These are phyloP conservation scores for Talaromyces wortmannii DNA, from an alignment of 495 filamentous ascomycete species.

Conservation along the genomic window DNA sequence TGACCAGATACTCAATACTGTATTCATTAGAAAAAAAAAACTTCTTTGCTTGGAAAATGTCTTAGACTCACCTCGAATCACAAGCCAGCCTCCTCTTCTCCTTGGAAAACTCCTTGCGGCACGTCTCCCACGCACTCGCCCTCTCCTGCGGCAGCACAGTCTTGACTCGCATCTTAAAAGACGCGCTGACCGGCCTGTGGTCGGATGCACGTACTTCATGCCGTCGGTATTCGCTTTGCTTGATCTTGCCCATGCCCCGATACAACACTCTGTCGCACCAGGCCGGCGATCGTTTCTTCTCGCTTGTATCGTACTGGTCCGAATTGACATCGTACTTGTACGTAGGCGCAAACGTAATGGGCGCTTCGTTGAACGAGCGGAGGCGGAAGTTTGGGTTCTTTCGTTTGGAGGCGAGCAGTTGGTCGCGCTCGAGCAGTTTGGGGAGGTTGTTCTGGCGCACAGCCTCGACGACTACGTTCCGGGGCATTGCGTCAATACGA, in stretches of 20 bases:
- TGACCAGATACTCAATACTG: conserved; percentile 48
- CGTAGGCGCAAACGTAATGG: conserved; percentile 87
- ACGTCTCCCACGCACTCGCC: conserved; percentile 58
- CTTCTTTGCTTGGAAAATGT: neutral
- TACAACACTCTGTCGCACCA: conserved; percentile 95
- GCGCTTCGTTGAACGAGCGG: conserved; percentile 76
- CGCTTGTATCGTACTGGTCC: conserved; percentile 86
- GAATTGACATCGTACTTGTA: conserved; percentile 98
- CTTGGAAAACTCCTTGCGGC: conserved; percentile 63
- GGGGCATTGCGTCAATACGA: conserved; percentile 93
- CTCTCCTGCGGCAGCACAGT: conserved; percentile 62
- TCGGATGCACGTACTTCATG: conserved; percentile 89
- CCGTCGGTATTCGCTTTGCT: conserved; percentile 79
- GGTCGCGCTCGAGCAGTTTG: conserved; percentile 94
- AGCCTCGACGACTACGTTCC: conserved; percentile 81
- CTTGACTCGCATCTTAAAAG: conserved; percentile 76
- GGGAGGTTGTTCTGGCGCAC: conserved; percentile 69
- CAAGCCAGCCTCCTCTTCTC: conserved; percentile 55
- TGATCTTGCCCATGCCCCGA: conserved; percentile 72
- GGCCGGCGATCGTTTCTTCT: conserved; percentile 92
- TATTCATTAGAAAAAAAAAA: neutral
- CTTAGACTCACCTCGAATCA: conserved; percentile 49
- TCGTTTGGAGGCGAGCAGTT: conserved; percentile 76
- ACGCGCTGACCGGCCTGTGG: conserved; percentile 85
- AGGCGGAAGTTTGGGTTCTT: conserved; percentile 86